A percentile compares a stretch with the other conserved stretches of the same genome.
Evolutionary conservation across 2,329 filamentous ascomycete genomes (phyloP).

Genomic region (Magnaporthales sp.): DNA sequence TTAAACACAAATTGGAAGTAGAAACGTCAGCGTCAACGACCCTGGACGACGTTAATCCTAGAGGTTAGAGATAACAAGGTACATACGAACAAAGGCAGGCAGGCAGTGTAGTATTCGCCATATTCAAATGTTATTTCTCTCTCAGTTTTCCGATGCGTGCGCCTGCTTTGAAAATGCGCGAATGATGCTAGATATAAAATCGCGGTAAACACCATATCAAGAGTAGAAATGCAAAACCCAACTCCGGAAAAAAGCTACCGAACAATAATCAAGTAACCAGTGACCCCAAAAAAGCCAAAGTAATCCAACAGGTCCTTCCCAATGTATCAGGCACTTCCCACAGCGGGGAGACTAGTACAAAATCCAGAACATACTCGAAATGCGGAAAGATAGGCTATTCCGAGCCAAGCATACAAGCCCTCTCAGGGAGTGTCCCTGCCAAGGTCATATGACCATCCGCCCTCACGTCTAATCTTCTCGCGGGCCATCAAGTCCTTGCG

Average conservation of each 20-base stretch:
- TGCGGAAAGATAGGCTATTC: not conserved
- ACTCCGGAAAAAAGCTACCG: not conserved
- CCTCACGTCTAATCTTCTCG: slow-evolving; percentile 71
- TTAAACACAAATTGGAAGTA: no score
- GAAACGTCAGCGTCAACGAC: no score
- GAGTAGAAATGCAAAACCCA: not conserved
- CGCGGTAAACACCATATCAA: not conserved
- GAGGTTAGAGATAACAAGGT: not conserved
- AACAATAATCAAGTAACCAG: not conserved
- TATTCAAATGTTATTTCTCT: not conserved
- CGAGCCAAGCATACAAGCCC: not conserved
- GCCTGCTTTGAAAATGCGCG: not conserved
- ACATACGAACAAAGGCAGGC: not conserved
- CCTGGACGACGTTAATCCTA: not conserved
- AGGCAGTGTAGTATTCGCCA: not conserved
- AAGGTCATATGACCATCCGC: slow-evolving; percentile 71
- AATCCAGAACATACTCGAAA: not conserved
- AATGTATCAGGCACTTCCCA: not conserved
- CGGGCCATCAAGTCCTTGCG: slow-evolving; percentile 69
- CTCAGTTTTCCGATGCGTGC: not conserved
- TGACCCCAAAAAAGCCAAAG: not conserved
- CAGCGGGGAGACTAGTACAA: not conserved
- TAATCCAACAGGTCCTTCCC: not conserved
- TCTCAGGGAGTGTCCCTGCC: slow-evolving; percentile 23
- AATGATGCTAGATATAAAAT: not conserved